phyloP scores from a whole-genome alignment of 306 rosid species.

The Cucumis hystrix region DNA sequence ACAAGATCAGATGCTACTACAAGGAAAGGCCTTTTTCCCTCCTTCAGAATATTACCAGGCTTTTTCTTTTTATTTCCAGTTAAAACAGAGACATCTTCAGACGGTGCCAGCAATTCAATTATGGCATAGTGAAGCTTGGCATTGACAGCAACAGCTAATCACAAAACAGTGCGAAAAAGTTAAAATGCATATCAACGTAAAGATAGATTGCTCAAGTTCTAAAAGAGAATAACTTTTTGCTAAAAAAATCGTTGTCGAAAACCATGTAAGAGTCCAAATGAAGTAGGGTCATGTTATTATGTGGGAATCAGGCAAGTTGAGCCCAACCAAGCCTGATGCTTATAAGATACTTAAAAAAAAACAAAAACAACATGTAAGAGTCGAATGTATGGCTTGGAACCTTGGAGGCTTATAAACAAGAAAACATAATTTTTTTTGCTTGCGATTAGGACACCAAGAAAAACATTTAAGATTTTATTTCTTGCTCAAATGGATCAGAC shows the following conservation, averaged over 20 bases:
- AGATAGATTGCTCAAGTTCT: neutral
- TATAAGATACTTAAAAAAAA: neutral
- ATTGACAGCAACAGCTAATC: conserved; percentile 91
- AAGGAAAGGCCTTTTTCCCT: conserved; percentile 58
- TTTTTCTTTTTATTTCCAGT: conserved; percentile 41
- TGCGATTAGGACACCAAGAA: neutral
- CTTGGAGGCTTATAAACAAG: neutral
- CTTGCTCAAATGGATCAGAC: neutral
- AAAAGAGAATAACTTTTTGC: neutral
- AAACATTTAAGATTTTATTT: neutral
- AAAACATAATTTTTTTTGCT: neutral
- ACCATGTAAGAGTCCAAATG: neutral
- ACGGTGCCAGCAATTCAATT: conserved; percentile 49
- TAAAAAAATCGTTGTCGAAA: neutral
- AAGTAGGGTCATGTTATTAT: neutral
- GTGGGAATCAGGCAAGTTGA: neutral
- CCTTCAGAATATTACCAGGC: conserved; percentile 59
- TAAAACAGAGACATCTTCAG: conserved; percentile 33
- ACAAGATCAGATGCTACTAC: conserved; percentile 86
- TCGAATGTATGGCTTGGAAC: neutral
- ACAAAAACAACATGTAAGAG: neutral
- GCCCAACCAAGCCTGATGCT: neutral
- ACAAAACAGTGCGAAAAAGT: conserved; percentile 2
- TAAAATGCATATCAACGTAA: neutral
- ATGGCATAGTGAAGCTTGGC: conserved; percentile 83